Conservation (phyloP, 1,139 yeast genomes). For the Chernovozyma aurita region DNA sequence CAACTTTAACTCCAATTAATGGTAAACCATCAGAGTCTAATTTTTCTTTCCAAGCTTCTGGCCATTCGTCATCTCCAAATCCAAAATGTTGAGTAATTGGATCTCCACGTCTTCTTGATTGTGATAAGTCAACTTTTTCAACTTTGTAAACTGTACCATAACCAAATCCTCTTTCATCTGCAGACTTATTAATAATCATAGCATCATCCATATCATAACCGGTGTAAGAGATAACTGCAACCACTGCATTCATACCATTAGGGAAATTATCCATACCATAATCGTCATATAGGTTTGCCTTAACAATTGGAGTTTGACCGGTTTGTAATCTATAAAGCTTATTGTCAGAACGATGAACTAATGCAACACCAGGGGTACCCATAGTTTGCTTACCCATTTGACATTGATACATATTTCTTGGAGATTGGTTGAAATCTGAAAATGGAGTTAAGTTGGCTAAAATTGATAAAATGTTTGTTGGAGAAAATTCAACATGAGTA, state of each 20-base stretch:
- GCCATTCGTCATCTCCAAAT: conserved; percentile 90
- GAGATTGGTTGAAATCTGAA: conserved; percentile 97
- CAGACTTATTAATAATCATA: conserved; percentile 94
- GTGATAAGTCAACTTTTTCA: conserved; percentile 80
- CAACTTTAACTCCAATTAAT: conserved; percentile 76
- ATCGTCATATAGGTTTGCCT: conserved; percentile 89
- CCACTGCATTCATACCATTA: conserved; percentile 97
- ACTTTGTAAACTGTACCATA: conserved; percentile 96
- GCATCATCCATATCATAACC: conserved; percentile 99
- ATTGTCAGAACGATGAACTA: conserved; percentile 90
- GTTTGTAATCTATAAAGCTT: conserved; percentile 87
- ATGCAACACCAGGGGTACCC: conserved; percentile 99
- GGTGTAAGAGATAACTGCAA: conserved; percentile 96
- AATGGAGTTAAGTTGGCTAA: conserved; percentile 80
- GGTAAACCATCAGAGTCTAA: conserved; percentile 95
- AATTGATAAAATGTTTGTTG: conserved; percentile 90
- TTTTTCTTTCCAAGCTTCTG: conserved; percentile 81
- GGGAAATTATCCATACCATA: conserved; percentile 99
- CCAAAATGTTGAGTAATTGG: conserved; percentile 95
- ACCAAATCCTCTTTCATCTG: conserved; percentile 97
- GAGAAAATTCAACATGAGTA: conserved; percentile 90
- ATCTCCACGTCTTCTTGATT: conserved; percentile 84
- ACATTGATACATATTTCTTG: conserved; percentile 99
- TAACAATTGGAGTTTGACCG: conserved; percentile 97
- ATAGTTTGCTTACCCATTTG: conserved; percentile 99